A percentile compares a stretch with the other conserved stretches of the same genome.
Evolutionary conservation across 441 rosid genomes (phyloP).

Genomic region (Adansonia madagascariensis): DNA sequence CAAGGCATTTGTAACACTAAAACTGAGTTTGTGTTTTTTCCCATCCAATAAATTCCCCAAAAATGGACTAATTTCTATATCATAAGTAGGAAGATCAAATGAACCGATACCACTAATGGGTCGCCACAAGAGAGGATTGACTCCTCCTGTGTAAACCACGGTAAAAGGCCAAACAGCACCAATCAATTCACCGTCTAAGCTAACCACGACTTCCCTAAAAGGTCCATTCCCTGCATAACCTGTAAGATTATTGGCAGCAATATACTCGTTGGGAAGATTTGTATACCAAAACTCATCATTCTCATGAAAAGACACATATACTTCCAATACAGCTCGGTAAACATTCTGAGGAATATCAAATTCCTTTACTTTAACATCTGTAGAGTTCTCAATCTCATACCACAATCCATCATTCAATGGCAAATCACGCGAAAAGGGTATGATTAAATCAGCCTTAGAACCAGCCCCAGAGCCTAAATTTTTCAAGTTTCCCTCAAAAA

Average conservation of each 20-base stretch:
- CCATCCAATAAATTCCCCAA: conserved; percentile 73
- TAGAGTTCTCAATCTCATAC: conserved; percentile 66
- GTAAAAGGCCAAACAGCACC: conserved; percentile 95
- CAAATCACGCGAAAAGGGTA: conserved; percentile 70
- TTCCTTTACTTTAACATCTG: conserved; percentile 48
- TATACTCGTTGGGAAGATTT: conserved; percentile 70
- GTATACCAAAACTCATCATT: conserved; percentile 85
- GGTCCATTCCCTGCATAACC: conserved; percentile 73
- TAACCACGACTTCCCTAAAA: conserved; percentile 82
- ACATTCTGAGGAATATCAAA: conserved; percentile 70
- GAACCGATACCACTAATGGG: conserved; percentile 85
- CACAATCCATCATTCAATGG: conserved; percentile 78
- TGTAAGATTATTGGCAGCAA: conserved; percentile 61
- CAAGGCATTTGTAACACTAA: conserved; percentile 73
- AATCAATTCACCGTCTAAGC: conserved; percentile 58
- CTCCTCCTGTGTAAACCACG: conserved; percentile 84
- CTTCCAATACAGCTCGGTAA: conserved; percentile 84
- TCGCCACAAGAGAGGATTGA: conserved; percentile 81
- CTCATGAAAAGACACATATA: conserved; percentile 89
- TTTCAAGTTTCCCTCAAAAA: conserved; percentile 15
- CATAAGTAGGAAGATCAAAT: conserved; percentile 81
- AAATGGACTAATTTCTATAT: conserved; percentile 79
- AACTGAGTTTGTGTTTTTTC: conserved; percentile 54
- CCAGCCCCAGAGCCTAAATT: conserved; percentile 33
- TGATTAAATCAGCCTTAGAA: conserved; percentile 72